These are phyloP conservation scores for Wickerhamia fluorescens DNA, from an alignment of 805 yeast species.

Conservation along the genomic window DNA sequence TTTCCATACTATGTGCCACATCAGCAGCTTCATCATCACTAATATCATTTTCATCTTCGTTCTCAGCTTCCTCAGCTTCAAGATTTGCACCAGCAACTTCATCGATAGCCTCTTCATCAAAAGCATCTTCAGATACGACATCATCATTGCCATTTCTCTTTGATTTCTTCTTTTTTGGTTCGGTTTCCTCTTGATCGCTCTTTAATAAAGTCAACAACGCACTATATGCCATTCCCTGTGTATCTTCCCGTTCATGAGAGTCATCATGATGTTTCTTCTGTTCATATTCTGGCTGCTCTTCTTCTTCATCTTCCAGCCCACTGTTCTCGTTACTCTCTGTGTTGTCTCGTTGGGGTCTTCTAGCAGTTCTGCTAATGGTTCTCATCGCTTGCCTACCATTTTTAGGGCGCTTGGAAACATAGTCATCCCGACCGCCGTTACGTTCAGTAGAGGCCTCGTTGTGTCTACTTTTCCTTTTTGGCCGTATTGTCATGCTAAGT, in stretches of 20 bases:
- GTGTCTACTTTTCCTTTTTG: too few relatives aligned
- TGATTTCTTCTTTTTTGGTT: conserved; percentile 8
- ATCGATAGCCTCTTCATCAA: conserved; percentile 7
- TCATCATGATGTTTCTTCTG: conserved; percentile 3
- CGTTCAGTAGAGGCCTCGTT: too few relatives aligned
- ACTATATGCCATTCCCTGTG: conserved; percentile 47
- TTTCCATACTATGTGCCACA: conserved; percentile 29
- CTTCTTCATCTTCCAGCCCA: conserved; percentile 9
- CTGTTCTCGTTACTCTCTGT: conserved; percentile 3
- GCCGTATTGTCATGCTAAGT: too few relatives aligned
- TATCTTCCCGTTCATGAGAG: conserved; percentile 11
- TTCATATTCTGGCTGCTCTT: conserved; percentile 8
- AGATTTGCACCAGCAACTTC: conserved; percentile 23
- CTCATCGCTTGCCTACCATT: conserved; percentile 60
- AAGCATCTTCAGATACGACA: conserved; percentile 5
- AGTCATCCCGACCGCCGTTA: background rate
- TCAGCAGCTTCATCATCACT: conserved; percentile 22
- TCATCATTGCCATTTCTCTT: conserved; percentile 3
- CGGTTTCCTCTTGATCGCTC: conserved; percentile 33
- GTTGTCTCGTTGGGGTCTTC: conserved; percentile 20
- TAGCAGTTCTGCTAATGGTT: conserved; percentile 49
- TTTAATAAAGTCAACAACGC: conserved; percentile 60
- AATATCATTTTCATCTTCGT: conserved; percentile 15
- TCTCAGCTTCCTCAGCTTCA: conserved; percentile 14
- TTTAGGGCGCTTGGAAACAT: conserved; percentile 10